Evolutionary conservation across 192 early-diverging fungal species (phyloP).

Genomic region (Umbelopsis sp.): DNA sequence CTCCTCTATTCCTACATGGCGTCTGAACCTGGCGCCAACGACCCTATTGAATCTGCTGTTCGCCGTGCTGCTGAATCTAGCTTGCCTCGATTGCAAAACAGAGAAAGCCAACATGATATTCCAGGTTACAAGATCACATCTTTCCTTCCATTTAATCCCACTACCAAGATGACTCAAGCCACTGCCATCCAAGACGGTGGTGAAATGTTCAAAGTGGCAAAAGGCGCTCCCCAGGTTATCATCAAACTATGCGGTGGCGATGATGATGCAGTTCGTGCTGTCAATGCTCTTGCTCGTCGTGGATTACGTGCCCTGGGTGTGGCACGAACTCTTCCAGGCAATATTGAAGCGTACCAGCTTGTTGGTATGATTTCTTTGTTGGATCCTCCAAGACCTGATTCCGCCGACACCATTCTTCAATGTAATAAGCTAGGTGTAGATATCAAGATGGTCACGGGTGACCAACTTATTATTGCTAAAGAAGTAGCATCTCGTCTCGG

Average conservation of each 20-base stretch:
- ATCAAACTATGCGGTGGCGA: conserved; percentile 78
- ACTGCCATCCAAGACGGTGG: conserved; percentile 70
- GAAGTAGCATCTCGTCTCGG: conserved; percentile 84
- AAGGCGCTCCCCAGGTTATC: conserved; percentile 93
- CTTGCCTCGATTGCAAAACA: conserved; percentile 64
- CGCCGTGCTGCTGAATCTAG: conserved; percentile 72
- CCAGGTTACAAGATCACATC: conserved; percentile 89
- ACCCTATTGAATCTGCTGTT: conserved; percentile 85
- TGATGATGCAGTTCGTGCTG: conserved; percentile 79
- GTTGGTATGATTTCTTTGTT: conserved; percentile 86
- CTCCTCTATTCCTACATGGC: conserved; percentile 77
- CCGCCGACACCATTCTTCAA: conserved; percentile 77
- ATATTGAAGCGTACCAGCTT: conserved; percentile 71
- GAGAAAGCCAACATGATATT: conserved; percentile 69
- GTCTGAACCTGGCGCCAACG: conserved; percentile 84
- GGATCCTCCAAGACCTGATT: conserved; percentile 83
- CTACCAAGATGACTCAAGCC: conserved; percentile 85
- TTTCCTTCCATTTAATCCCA: conserved; percentile 91
- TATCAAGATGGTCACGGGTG: conserved; percentile 93
- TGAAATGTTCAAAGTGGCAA: conserved; percentile 82
- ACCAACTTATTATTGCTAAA: conserved; percentile 88
- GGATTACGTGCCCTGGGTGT: conserved; percentile 89
- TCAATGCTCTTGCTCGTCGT: conserved; percentile 80
- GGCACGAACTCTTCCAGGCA: conserved; percentile 71
- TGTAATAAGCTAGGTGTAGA: conserved; percentile 79